phyloP scores from a whole-genome alignment of 1,284 basidiomycete genomes.

The Fomitiporia mediterranea region DNA sequence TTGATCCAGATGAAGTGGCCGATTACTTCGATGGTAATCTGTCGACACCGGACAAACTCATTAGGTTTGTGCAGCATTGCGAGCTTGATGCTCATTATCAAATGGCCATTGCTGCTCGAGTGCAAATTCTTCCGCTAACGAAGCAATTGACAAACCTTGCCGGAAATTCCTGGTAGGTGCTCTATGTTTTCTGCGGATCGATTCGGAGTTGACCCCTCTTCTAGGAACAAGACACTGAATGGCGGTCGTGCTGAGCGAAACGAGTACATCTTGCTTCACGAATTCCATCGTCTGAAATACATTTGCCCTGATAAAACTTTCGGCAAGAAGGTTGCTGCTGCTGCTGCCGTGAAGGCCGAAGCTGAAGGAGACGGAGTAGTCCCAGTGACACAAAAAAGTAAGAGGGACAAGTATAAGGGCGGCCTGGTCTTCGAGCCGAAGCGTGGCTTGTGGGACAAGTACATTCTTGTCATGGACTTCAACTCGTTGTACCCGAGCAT shows the following conservation, averaged over 20 bases:
- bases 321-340: constrained; percentile 64
- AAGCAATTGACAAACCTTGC: constrained; percentile 96
- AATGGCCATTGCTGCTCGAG: constrained; percentile 90
- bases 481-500: constrained; percentile 99
- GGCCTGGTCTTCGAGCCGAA: constrained; percentile 98
- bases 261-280: constrained; percentile 97
- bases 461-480: constrained; percentile 99
- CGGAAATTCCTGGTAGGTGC: constrained; percentile 87
- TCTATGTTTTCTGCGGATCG: neutral
- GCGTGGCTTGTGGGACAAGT: constrained; percentile 94
- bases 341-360: constrained; percentile 57
- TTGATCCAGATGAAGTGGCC: constrained; percentile 94
- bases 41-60: constrained; percentile 70
- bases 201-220: constrained; percentile 6
- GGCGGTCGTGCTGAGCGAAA: constrained; percentile 97
- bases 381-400: constrained; percentile 49
- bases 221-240: constrained; percentile 90
- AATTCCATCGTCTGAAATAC: constrained; percentile 96
- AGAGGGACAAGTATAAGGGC: constrained; percentile 97
- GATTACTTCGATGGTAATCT: constrained; percentile 86
- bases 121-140: constrained; percentile 87
- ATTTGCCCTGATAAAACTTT: constrained; percentile 93
- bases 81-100: constrained; percentile 94
- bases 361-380: constrained; percentile 49
- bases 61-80: constrained; percentile 89